Evolutionary conservation across 225 moss, liverwort and hornwort species (phyloP).

Genomic region (Lunularia cruciata): DNA sequence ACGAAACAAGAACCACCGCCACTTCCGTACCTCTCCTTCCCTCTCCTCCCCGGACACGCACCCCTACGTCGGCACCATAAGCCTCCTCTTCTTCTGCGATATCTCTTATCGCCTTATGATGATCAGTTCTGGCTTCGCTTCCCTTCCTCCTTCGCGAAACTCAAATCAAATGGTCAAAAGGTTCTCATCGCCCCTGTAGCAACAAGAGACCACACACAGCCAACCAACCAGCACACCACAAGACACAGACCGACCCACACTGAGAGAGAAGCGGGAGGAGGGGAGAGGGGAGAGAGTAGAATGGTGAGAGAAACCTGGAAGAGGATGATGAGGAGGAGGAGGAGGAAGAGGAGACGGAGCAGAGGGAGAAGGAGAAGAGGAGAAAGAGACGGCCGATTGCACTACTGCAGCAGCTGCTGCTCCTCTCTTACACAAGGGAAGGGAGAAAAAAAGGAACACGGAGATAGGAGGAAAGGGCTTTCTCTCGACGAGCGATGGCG

Average conservation of each 20-base stretch:
- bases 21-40: conserved; percentile 18
- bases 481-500: conserved; percentile 17
- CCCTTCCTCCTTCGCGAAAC: conserved; percentile 17
- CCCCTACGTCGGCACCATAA: conserved; percentile 18
- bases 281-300: neutral
- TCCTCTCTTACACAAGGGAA: conserved; percentile 13
- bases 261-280: neutral
- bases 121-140: conserved; percentile 14
- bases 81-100: conserved; percentile 10
- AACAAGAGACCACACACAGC: no score
- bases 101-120: neutral
- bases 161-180: conserved; percentile 27
- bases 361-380: conserved; percentile 8
- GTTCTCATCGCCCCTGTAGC: conserved; percentile 25
- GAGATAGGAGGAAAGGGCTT: neutral
- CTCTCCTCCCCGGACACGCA: conserved; percentile 12
- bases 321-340: no score
- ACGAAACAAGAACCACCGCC: conserved; percentile 20
- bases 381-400: conserved; percentile 21
- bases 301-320: conserved; percentile 10
- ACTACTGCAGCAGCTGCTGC: no score
- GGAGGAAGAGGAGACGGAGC: neutral
- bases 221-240: conserved; percentile 4
- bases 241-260: conserved; percentile 1
- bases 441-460: neutral